Percentiles rank a stretch among this genome's conserved stretches.
Conservation (phyloP, 345 rosid species). For the Eucalyptus globulus region DNA sequence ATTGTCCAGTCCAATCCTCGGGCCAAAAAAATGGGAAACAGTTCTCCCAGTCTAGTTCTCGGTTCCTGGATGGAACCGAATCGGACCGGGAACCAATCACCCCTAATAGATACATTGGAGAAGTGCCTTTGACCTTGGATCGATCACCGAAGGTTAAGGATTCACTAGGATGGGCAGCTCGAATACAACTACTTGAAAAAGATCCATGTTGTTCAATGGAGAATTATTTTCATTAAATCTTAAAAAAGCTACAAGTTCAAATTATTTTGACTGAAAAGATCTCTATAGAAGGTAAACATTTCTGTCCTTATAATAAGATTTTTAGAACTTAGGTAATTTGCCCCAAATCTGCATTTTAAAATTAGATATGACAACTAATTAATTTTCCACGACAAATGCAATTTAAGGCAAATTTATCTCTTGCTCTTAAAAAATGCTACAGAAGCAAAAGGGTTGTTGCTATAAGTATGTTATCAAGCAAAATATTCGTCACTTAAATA, state of each 20-base stretch:
- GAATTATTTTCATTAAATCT: background rate
- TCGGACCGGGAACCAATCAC: fast-evolving
- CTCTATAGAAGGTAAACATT: background rate
- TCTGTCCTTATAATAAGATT: background rate
- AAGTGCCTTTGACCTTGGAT: background rate
- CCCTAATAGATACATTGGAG: background rate
- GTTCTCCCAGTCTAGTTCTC: fast-evolving
- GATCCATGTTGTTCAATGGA: background rate
- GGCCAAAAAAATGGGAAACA: too few species aligned
- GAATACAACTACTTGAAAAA: background rate
- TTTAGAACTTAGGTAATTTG: background rate
- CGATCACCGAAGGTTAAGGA: background rate
- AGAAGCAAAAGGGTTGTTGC: background rate
- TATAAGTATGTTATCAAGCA: background rate
- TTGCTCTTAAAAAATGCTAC: background rate
- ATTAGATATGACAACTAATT: background rate
- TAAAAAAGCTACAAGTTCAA: background rate
- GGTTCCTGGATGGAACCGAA: fast-evolving
- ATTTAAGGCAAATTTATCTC: background rate
- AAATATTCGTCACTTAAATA: background rate
- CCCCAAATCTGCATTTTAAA: background rate
- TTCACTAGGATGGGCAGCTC: background rate
- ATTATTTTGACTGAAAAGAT: background rate
- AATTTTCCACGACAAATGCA: background rate
- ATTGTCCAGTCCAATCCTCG: fast-evolving